Conservation (phyloP, 2,329 filamentous ascomycete genomes). For the Myriosclerotinia scirpicola region DNA sequence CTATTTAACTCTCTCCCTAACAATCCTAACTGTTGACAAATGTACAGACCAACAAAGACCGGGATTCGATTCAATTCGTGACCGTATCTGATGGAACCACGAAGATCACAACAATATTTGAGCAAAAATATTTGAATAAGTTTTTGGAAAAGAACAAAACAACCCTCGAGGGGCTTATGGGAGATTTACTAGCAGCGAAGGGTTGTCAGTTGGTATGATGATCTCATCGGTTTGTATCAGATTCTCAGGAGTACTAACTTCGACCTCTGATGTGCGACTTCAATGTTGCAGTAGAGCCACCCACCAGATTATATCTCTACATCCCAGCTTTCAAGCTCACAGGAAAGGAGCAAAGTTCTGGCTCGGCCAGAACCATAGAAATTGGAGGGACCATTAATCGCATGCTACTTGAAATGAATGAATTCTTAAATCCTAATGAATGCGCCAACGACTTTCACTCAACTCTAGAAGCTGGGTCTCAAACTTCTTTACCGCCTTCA, state of each 20-base stretch:
- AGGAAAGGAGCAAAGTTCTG: neutral
- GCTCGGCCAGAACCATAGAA: constrained; percentile 1
- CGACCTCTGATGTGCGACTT: constrained; percentile 9
- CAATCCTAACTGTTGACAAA: neutral
- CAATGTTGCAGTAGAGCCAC: constrained; percentile 7
- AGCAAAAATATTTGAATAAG: neutral
- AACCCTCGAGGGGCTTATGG: neutral
- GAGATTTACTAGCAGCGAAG: neutral
- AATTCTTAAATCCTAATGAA: neutral
- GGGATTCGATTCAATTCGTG: constrained; percentile 1
- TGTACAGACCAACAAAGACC: neutral
- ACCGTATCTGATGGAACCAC: constrained; percentile 12
- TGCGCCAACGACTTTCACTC: neutral
- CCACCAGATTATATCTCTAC: neutral
- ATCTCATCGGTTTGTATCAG: neutral
- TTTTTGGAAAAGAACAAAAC: constrained; percentile 19
- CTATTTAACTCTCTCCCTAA: neutral
- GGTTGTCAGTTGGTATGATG: constrained; percentile 17
- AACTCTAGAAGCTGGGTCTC: neutral
- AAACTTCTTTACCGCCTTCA: neutral
- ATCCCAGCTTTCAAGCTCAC: constrained; percentile 4
- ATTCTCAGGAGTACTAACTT: constrained; percentile 14
- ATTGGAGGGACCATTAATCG: constrained; percentile 1
- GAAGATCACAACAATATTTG: constrained; percentile 12
- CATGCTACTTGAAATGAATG: neutral